phyloP scores from a whole-genome alignment of 2,329 filamentous ascomycete species.

The Exophiala oligosperma region DNA sequence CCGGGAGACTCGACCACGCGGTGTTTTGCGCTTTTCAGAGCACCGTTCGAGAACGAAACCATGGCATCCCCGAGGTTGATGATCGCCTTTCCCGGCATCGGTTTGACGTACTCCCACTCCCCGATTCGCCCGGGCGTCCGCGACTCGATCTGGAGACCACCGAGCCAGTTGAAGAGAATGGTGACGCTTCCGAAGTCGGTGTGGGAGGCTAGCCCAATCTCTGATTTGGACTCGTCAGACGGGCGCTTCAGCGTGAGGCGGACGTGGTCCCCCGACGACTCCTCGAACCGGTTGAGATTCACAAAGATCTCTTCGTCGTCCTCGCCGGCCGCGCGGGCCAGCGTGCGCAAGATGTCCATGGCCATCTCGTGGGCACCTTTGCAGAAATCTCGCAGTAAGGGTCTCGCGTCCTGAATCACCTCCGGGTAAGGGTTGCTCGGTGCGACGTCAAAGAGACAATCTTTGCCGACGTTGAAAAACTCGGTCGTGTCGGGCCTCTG shows the following conservation, averaged over 20 bases:
- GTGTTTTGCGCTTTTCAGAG: constrained; percentile 46
- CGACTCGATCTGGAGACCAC: constrained; percentile 35
- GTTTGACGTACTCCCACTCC: constrained; percentile 54
- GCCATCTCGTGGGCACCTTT: constrained; percentile 24
- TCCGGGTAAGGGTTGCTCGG: constrained; percentile 1
- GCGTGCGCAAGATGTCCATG: constrained; percentile 24
- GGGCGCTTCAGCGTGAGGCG: constrained; percentile 40
- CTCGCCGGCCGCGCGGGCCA: constrained; percentile 25
- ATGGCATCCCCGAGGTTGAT: constrained; percentile 47
- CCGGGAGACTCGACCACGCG: constrained; percentile 53
- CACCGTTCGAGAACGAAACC: constrained; percentile 46
- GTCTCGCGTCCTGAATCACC: constrained; percentile 6
- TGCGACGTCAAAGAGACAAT: constrained; percentile 3
- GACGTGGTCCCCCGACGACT: constrained; percentile 51
- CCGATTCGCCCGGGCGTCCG: constrained; percentile 36
- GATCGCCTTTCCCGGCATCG: constrained; percentile 48
- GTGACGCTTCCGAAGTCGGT: constrained; percentile 38
- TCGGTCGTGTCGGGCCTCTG: constrained; percentile 25
- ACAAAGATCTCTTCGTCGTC: constrained; percentile 23
- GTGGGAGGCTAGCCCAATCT: constrained; percentile 27
- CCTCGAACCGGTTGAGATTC: constrained; percentile 22
- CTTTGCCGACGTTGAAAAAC: constrained; percentile 24
- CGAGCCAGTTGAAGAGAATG: constrained; percentile 33
- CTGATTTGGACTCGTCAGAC: constrained; percentile 28
- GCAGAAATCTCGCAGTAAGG: not conserved